Evolutionary conservation across 306 rosid genomes (phyloP).

Genomic region (Nissolia schottii): DNA sequence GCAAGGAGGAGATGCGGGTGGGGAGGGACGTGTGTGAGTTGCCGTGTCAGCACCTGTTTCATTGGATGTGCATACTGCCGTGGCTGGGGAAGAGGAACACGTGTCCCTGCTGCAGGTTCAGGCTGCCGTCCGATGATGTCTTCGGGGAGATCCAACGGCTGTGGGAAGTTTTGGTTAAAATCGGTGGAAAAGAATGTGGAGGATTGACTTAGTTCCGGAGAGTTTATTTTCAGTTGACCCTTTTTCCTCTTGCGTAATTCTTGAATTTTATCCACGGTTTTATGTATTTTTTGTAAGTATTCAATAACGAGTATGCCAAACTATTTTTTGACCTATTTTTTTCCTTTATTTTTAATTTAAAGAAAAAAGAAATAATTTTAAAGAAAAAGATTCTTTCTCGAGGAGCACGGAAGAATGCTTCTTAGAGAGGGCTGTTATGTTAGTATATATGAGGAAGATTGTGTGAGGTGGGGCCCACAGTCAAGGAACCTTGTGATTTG

Average conservation of each 20-base stretch:
- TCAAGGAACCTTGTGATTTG: not conserved
- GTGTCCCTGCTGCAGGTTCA: conserved; percentile 80
- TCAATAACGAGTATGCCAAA: not conserved
- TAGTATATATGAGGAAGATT: not conserved
- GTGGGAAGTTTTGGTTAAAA: conserved; percentile 53
- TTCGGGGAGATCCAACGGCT: conserved; percentile 80
- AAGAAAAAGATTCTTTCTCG: too few relatives aligned
- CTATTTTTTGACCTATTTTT: not conserved
- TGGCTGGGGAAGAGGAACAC: conserved; percentile 84
- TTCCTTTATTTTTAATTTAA: too few relatives aligned
- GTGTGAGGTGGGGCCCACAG: not conserved
- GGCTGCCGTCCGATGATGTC: conserved; percentile 72
- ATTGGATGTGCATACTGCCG: conserved; percentile 76
- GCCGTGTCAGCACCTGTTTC: conserved; percentile 86
- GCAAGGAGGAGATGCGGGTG: conserved; percentile 69
- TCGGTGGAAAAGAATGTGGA: not conserved
- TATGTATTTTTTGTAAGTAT: not conserved
- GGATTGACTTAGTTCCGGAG: too few relatives aligned
- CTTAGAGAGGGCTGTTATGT: not conserved
- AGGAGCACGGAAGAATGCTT: not conserved
- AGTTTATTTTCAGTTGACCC: not conserved
- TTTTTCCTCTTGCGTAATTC: not conserved
- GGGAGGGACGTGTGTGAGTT: conserved; percentile 75
- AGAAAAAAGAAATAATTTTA: too few relatives aligned
- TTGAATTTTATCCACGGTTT: not conserved